These are phyloP conservation scores for Grigorovia transvaalensis DNA, from an alignment of 805 yeast species.

Conservation along the genomic window DNA sequence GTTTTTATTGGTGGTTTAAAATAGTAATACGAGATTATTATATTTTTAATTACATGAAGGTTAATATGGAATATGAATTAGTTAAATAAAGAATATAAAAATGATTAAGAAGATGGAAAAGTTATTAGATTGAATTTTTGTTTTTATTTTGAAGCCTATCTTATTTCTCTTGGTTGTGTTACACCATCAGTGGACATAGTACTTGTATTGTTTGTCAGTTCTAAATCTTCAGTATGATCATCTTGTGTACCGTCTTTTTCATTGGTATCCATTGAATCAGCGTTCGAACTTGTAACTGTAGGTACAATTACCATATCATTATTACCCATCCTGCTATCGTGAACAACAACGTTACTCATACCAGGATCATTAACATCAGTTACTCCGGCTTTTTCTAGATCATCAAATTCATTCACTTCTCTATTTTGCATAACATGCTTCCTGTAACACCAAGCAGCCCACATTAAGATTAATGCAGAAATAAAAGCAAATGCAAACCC, in stretches of 20 bases:
- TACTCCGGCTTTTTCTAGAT: not conserved
- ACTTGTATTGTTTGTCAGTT: not conserved
- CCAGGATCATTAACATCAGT: not conserved
- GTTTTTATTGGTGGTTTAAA: no score
- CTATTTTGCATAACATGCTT: not conserved
- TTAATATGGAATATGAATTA: not conserved
- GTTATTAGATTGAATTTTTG: not conserved
- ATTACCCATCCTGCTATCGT: not conserved
- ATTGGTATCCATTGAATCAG: not conserved
- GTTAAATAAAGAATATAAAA: no score
- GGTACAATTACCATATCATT: not conserved
- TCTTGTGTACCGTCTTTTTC: not conserved
- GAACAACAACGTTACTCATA: not conserved
- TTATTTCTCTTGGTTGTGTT: not conserved
- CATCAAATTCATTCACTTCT: not conserved
- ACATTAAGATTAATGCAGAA: not conserved
- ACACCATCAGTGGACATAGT: not conserved
- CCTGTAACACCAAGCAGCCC: conserved; percentile 3
- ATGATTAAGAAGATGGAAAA: no score
- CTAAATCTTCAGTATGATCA: conserved; percentile 1
- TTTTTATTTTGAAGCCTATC: no score
- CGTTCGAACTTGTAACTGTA: not conserved
- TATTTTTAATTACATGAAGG: not conserved
- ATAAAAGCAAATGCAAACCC: conserved; percentile 19
- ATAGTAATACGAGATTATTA: no score